phyloP scores from a whole-genome alignment of 2,329 filamentous ascomycete genomes.

The Diplodia mutila region DNA sequence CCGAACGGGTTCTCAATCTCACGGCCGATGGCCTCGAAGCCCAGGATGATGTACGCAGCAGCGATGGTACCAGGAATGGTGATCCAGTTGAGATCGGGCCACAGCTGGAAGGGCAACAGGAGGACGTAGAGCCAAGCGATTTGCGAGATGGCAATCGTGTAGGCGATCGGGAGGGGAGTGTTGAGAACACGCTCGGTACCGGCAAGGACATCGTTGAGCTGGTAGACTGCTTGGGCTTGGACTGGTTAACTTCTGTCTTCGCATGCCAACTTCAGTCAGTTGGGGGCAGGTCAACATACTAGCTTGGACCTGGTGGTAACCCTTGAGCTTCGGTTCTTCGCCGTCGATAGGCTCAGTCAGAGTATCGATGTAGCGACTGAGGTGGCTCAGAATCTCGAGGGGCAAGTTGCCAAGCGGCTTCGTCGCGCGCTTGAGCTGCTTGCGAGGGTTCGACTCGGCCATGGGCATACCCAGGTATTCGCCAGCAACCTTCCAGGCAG shows the following conservation, averaged over 20 bases:
- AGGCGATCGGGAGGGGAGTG: constrained; percentile 80
- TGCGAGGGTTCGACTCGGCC: constrained; percentile 76
- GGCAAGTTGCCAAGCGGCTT: constrained; percentile 81
- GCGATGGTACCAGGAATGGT: constrained; percentile 71
- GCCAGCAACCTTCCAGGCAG: constrained; percentile 66
- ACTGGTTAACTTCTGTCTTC: too few relatives aligned
- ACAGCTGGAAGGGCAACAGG: constrained; percentile 80
- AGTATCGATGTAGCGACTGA: constrained; percentile 68
- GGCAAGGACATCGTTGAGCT: constrained; percentile 72
- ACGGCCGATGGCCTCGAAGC: constrained; percentile 70
- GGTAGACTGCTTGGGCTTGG: constrained; percentile 59
- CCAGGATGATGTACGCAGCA: constrained; percentile 78
- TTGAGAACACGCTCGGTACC: constrained; percentile 78
- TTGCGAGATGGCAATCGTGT: constrained; percentile 81
- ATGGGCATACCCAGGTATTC: constrained; percentile 78
- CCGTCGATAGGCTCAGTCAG: constrained; percentile 49
- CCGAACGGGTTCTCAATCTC: constrained; percentile 85
- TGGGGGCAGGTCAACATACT: constrained; percentile 22
- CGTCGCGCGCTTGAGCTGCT: constrained; percentile 72
- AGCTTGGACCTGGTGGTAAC: constrained; percentile 61
- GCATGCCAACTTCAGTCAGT: too few relatives aligned
- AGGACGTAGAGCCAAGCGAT: constrained; percentile 86
- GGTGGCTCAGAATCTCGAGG: constrained; percentile 75
- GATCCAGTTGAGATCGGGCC: constrained; percentile 66
- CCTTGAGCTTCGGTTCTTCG: constrained; percentile 56